Evolutionary conservation across 1,284 basidiomycete genomes (phyloP).

Genomic region (Ceratobasidium sp.): DNA sequence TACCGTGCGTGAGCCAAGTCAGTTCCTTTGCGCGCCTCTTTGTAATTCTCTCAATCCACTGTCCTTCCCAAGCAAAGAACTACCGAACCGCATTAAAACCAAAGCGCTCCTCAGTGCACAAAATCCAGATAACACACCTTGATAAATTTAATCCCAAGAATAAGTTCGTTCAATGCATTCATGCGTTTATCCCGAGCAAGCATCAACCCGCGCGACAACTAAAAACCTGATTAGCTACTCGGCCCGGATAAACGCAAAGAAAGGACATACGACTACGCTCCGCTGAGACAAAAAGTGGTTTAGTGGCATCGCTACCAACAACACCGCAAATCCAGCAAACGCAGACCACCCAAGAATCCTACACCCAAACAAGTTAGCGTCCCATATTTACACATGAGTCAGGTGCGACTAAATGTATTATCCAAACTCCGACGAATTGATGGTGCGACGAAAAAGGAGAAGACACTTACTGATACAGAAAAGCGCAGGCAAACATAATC

Average conservation of each 20-base stretch:
- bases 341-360: slow-evolving; percentile 86
- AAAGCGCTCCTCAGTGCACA: too few relatives aligned
- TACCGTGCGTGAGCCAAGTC: slow-evolving; percentile 75
- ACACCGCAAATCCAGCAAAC: slow-evolving; percentile 84
- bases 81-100: too few relatives aligned
- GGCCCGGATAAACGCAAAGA: not conserved
- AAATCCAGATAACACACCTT: slow-evolving; percentile 63
- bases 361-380: not conserved
- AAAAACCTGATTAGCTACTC: slow-evolving; percentile 52
- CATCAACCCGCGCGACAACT: slow-evolving; percentile 78
- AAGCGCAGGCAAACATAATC: slow-evolving; percentile 75
- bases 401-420: not conserved
- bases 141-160: slow-evolving; percentile 80
- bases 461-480: slow-evolving; percentile 77
- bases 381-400: not conserved
- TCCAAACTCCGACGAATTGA: not conserved
- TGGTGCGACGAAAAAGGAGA: not conserved
- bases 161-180: slow-evolving; percentile 85
- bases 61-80: slow-evolving; percentile 84
- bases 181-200: slow-evolving; percentile 86
- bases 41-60: slow-evolving; percentile 74
- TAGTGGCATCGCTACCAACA: slow-evolving; percentile 77
- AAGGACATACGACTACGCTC: slow-evolving; percentile 53
- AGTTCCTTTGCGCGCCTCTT: slow-evolving; percentile 62
- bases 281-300: slow-evolving; percentile 73